A percentile compares a stretch with the other conserved stretches of the same genome.
These are phyloP conservation scores for Peronospora farinosa DNA, from an alignment of 352 stramenopile genomes.

Conservation along the genomic window DNA sequence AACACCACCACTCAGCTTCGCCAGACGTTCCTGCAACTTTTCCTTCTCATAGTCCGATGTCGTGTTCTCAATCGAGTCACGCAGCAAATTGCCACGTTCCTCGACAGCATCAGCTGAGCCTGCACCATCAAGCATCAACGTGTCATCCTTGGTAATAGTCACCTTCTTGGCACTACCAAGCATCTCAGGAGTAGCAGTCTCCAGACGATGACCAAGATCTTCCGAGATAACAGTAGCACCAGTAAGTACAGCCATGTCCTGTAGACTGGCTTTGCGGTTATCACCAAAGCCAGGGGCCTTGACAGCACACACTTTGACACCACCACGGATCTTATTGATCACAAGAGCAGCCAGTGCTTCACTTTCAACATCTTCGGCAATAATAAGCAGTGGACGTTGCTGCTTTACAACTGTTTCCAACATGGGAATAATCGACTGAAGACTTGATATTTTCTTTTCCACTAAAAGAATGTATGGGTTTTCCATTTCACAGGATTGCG, in stretches of 20 bases:
- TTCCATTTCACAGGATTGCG: slow-evolving; percentile 97
- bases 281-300: slow-evolving; percentile 99
- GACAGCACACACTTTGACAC: slow-evolving; percentile 99
- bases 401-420: slow-evolving; percentile 97
- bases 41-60: slow-evolving; percentile 99
- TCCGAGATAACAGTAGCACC: slow-evolving; percentile 97
- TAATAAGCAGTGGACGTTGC: slow-evolving; percentile 96
- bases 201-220: slow-evolving; percentile 97
- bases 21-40: slow-evolving; percentile 99
- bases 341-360: slow-evolving; percentile 98
- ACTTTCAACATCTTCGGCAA: slow-evolving; percentile 99
- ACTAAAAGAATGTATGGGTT: slow-evolving; percentile 98
- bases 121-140: slow-evolving; percentile 94
- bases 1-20: slow-evolving; percentile 98
- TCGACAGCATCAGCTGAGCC: slow-evolving; percentile 91
- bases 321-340: slow-evolving; percentile 99
- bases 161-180: slow-evolving; percentile 93
- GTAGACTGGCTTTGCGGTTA: slow-evolving; percentile 99
- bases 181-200: slow-evolving; percentile 93
- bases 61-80: slow-evolving; percentile 92
- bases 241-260: slow-evolving; percentile 99
- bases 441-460: slow-evolving; percentile 99
- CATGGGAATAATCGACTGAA: slow-evolving; percentile 95
- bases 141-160: slow-evolving; percentile 99
- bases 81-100: slow-evolving; percentile 94